Evolutionary conservation across 306 rosid species (phyloP).

Genomic region (Cicer cuneatum): DNA sequence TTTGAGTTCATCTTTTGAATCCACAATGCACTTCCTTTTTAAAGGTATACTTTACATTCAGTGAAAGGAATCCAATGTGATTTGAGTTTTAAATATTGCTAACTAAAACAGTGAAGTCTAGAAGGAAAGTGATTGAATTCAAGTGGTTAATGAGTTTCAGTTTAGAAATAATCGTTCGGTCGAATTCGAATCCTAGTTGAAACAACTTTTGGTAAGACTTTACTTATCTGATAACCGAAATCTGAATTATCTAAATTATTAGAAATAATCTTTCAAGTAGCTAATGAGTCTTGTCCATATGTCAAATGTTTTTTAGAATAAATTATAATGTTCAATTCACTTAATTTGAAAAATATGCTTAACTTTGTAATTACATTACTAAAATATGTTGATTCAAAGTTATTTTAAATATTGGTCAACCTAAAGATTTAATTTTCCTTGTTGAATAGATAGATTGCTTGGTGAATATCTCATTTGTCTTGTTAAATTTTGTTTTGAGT

Average conservation of each 20-base stretch:
- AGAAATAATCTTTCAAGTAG: no score
- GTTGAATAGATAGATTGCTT: conserved; percentile 29
- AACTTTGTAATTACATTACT: conserved; percentile 3
- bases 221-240: no score
- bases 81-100: conserved; percentile 44
- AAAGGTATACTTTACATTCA: conserved; percentile 55
- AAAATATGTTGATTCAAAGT: conserved; percentile 30
- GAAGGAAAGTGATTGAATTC: not conserved
- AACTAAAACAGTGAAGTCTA: conserved; percentile 33
- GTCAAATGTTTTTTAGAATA: no score
- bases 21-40: conserved; percentile 50
- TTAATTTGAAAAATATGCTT: not conserved
- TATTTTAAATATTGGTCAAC: conserved; percentile 41
- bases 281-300: not conserved
- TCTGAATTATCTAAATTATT: no score
- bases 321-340: not conserved
- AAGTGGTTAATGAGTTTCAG: no score
- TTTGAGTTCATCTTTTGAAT: conserved; percentile 55
- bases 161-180: no score
- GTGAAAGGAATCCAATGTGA: conserved; percentile 72
- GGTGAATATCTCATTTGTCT: not conserved
- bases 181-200: no score
- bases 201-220: no score
- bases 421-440: conserved; percentile 10
- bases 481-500: conserved; percentile 19